Percentiles rank a stretch among this genome's conserved stretches.
These are phyloP conservation scores for Aspergillus carlsbadensis DNA, from an alignment of 495 filamentous ascomycete genomes.

Conservation along the genomic window DNA sequence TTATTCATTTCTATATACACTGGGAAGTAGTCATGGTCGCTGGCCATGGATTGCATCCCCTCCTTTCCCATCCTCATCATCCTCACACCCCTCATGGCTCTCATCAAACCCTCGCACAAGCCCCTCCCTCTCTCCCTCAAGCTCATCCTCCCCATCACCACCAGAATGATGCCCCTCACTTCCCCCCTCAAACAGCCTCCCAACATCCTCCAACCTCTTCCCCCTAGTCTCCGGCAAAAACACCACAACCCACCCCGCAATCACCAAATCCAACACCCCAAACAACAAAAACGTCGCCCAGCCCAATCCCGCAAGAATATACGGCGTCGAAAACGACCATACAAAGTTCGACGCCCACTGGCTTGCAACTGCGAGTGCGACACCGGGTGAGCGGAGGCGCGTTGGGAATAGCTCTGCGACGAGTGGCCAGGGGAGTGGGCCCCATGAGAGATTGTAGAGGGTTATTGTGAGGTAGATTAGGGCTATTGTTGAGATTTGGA, in stretches of 20 bases:
- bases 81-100: neutral
- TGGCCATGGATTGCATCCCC: neutral
- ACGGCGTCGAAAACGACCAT: slow-evolving; percentile 52
- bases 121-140: slow-evolving; percentile 3
- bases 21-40: no score
- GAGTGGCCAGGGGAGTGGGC: slow-evolving; percentile 39
- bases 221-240: slow-evolving; percentile 62
- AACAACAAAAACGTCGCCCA: slow-evolving; percentile 55
- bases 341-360: slow-evolving; percentile 57
- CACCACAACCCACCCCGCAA: slow-evolving; percentile 42
- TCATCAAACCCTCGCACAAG: neutral
- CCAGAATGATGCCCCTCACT: neutral
- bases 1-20: no score
- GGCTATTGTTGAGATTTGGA: slow-evolving; percentile 41
- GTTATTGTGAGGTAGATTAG: slow-evolving; percentile 53
- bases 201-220: slow-evolving; percentile 74
- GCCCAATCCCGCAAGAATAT: slow-evolving; percentile 45
- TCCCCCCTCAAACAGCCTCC: slow-evolving; percentile 52
- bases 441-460: slow-evolving; percentile 45
- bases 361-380: slow-evolving; percentile 44
- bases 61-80: neutral
- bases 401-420: slow-evolving; percentile 48
- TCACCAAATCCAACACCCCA: slow-evolving; percentile 37
- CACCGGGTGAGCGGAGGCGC: slow-evolving; percentile 49
- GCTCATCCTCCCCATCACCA: neutral